Evolutionary conservation across 192 early-diverging fungal species (phyloP), one percentile per base, ranked within the genome.

Genomic region (Geranomyces michiganensis): DNA sequence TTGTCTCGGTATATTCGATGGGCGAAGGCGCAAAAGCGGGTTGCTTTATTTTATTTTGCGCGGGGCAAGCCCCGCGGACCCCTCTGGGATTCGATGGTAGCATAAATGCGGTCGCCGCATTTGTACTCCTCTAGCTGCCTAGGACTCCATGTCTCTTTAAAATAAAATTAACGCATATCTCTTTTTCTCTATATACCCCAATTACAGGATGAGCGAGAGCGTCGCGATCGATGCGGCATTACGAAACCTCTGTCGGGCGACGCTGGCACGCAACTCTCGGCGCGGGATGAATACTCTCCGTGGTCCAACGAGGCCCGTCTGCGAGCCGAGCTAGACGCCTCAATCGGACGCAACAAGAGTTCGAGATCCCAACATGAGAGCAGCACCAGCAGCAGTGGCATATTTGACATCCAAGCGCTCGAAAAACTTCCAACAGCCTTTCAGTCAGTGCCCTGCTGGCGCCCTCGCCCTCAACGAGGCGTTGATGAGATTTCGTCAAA

Each of bases 371-470:
- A 26, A n/a, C n/a, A n/a, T n/a, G n/a, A n/a, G n/a, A n/a, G n/a
- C n/a, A n/a, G n/a, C n/a, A n/a, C n/a, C n/a, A n/a, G n/a, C n/a
- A n/a, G n/a, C n/a, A n/a, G n/a, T n/a, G n/a, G 24, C 51, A n/a
- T 15, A 8, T 53, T 26, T 26, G 51, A 53, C 51, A 17, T 9
- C 7, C 51, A 17, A 9, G 36, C 36, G 3, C 15, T 53, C 6
- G 24, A 53, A 26, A 6, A 53, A 4, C 15, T 60, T 12, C 74
- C 76, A 43, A 87, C 83, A 1, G 76, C 77, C n/a, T 85, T 76
- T 66, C 71, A 81, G 33, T 27, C 3, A 15, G 66, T 67, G 30
- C 66, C 47, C 14, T 44, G 44, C 41, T 65, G 46, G 44, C n/a
- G 43, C 46, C 63, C 63, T 0, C 19, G n/a, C 5, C n/a, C n/a